Conservation (phyloP, 2,329 filamentous ascomycete species). For the Botrytis hyacinthi region DNA sequence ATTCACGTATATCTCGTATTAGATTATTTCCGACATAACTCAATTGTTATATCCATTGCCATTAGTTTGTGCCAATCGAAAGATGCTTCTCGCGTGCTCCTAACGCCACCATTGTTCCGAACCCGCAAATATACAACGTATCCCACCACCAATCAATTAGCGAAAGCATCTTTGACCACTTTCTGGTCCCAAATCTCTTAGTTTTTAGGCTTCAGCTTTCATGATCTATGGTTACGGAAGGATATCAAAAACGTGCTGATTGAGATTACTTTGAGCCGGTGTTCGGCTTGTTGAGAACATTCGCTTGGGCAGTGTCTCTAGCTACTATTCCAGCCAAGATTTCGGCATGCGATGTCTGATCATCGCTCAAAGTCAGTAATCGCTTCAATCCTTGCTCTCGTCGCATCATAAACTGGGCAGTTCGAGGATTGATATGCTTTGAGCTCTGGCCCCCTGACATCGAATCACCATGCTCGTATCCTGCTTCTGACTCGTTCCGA, state of each 20-base stretch:
- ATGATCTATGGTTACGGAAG: fast-evolving
- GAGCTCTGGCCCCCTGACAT: neutral
- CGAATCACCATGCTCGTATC: neutral
- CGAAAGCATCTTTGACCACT: neutral
- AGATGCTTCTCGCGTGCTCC: neutral
- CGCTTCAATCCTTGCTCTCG: neutral
- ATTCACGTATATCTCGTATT: neutral
- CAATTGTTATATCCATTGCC: neutral
- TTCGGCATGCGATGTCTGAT: neutral
- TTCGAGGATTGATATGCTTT: neutral
- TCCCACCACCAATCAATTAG: neutral
- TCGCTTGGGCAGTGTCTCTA: neutral
- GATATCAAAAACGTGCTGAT: neutral
- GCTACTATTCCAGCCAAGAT: neutral
- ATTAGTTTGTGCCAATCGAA: neutral
- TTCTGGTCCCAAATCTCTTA: no score
- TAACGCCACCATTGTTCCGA: neutral
- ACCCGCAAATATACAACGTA: neutral
- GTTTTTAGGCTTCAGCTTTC: neutral
- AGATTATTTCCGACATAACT: no score
- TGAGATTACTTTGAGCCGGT: neutral
- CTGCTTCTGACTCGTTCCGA: neutral
- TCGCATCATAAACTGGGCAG: neutral
- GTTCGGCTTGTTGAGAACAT: neutral
- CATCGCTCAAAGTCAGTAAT: neutral